Conservation (phyloP, 345 rosid species). For the Trapa incisa region DNA sequence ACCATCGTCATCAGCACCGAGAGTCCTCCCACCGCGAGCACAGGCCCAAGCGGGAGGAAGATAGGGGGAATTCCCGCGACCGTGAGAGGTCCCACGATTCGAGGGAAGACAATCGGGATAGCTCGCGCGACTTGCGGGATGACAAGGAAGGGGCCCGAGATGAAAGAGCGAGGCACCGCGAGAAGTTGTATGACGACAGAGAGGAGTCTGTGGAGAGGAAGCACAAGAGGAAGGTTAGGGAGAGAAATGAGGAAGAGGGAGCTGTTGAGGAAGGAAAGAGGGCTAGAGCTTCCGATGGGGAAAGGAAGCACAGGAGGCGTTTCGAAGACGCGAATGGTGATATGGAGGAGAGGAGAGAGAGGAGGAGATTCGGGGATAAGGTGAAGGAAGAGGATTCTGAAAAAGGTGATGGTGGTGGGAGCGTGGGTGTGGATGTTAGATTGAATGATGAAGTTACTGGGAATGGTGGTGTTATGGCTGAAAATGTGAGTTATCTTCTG, state of each 20-base stretch:
- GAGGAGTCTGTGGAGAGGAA: constrained; percentile 16
- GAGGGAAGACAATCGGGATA: constrained; percentile 15
- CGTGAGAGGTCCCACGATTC: constrained; percentile 19
- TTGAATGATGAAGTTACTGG: constrained; percentile 1
- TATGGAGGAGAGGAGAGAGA: constrained; percentile 18
- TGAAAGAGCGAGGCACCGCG: constrained; percentile 4
- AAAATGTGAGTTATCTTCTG: constrained; percentile 35
- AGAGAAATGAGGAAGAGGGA: neutral
- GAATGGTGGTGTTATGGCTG: constrained; percentile 16
- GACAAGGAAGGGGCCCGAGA: constrained; percentile 17
- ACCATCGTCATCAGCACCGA: constrained; percentile 5
- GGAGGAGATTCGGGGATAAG: constrained; percentile 17
- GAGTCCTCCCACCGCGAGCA: constrained; percentile 4
- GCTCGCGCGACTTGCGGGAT: constrained; percentile 21
- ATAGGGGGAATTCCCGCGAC: constrained; percentile 24
- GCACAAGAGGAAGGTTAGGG: constrained; percentile 29
- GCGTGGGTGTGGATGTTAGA: neutral
- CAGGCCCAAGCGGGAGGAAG: constrained; percentile 30
- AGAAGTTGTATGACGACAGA: constrained; percentile 6
- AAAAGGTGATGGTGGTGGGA: neutral
- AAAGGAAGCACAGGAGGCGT: constrained; percentile 40
- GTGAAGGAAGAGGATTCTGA: constrained; percentile 7
- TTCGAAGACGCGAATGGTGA: constrained; percentile 31
- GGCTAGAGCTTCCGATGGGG: constrained; percentile 26
- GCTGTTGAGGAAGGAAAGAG: neutral